A percentile compares a stretch with the other conserved stretches of the same genome.
These are phyloP conservation scores for Polyporus tsugae DNA, from an alignment of 1,284 basidiomycete species.

Conservation along the genomic window DNA sequence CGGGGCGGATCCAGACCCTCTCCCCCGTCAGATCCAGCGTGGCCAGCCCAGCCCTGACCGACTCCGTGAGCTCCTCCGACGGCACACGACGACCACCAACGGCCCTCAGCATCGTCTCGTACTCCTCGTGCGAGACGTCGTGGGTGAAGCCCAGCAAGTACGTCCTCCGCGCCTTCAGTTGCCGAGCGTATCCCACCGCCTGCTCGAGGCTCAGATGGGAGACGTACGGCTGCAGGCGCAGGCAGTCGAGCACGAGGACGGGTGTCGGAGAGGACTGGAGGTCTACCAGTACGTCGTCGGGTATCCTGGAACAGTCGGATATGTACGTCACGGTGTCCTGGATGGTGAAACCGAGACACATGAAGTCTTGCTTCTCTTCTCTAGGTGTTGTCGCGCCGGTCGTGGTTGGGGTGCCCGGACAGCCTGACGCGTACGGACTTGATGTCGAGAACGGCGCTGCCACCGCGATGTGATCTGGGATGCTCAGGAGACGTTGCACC, in stretches of 20 bases:
- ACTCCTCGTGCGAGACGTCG: conserved; percentile 74
- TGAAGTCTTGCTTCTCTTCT: conserved; percentile 45
- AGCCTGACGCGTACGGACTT: conserved; percentile 54
- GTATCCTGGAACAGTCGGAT: conserved; percentile 79
- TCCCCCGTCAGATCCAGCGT: conserved; percentile 54
- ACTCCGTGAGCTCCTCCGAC: conserved; percentile 45
- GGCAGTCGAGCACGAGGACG: conserved; percentile 76
- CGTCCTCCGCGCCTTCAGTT: conserved; percentile 62
- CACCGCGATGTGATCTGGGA: conserved; percentile 48
- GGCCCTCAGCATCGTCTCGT: conserved; percentile 61
- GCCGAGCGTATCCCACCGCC: conserved; percentile 60
- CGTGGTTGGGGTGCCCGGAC: conserved; percentile 35
- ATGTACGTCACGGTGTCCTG: conserved; percentile 71
- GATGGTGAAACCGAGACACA: conserved; percentile 80
- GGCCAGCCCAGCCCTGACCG: conserved; percentile 52
- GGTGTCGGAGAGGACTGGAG: conserved; percentile 47
- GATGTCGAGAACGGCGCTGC: conserved; percentile 40
- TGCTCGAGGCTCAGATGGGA: conserved; percentile 78
- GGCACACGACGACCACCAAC: conserved; percentile 49
- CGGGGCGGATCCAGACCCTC: conserved; percentile 68
- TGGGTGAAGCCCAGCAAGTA: conserved; percentile 80
- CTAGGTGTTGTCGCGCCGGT: conserved; percentile 22
- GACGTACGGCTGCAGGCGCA: conserved; percentile 65
- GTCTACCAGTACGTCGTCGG: conserved; percentile 69
- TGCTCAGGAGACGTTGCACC: conserved; percentile 19